Percentiles rank a stretch among this genome's conserved stretches.
Evolutionary conservation across 2,329 filamentous ascomycete genomes (phyloP).

Genomic region (Monosporascus sp.): DNA sequence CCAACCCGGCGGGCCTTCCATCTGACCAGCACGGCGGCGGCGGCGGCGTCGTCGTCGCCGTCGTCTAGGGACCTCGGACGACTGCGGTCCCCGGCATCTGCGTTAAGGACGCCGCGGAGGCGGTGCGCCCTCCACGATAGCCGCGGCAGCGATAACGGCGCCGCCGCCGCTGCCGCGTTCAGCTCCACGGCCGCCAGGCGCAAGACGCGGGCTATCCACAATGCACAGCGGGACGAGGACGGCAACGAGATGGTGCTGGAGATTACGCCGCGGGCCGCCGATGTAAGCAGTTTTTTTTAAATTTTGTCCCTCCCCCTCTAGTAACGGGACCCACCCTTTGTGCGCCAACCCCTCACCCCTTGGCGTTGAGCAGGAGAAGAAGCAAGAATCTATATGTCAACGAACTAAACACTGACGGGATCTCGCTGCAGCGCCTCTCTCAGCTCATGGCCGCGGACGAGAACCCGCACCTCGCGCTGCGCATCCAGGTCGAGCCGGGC

Average conservation of each 20-base stretch:
- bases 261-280: constrained; percentile 77
- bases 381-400: background rate
- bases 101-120: no score
- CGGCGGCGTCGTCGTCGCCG: constrained; percentile 8
- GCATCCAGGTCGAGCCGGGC: constrained; percentile 86
- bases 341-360: background rate
- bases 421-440: constrained; percentile 54
- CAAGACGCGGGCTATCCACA: constrained; percentile 51
- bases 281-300: constrained; percentile 45
- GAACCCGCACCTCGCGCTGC: constrained; percentile 80
- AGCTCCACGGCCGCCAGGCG: constrained; percentile 29
- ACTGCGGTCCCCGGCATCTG: background rate
- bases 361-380: no score
- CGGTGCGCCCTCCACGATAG: background rate
- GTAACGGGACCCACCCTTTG: background rate
- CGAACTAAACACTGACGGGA: constrained; percentile 1
- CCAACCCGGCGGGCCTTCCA: constrained; percentile 14
- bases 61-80: background rate
- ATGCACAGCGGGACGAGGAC: constrained; percentile 75
- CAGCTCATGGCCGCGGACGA: constrained; percentile 67
- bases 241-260: constrained; percentile 79
- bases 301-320: background rate
- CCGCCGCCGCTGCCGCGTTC: constrained; percentile 23
- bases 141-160: background rate
- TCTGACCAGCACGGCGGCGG: constrained; percentile 26